Evolutionary conservation across 768 basidiomycete species (phyloP).

Genomic region (Russula compacta): DNA sequence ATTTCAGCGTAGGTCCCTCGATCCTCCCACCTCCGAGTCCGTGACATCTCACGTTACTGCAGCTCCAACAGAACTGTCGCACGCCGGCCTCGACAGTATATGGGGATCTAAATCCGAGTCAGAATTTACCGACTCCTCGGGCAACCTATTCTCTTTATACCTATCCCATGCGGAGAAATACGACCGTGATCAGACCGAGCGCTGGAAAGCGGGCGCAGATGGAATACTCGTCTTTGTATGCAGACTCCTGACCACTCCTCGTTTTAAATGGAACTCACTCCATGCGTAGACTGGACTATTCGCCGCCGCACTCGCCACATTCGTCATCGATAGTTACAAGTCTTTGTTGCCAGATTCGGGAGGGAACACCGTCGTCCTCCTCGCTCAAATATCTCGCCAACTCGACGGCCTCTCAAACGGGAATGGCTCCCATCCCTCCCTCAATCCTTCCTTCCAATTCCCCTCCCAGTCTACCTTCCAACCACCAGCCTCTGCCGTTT

Average conservation of each 20-base stretch:
- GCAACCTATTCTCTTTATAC: constrained; percentile 6
- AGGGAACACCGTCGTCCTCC: background rate
- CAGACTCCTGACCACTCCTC: background rate
- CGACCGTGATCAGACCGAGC: background rate
- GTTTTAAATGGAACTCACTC: background rate
- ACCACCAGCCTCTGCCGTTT: constrained; percentile 1
- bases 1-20: background rate
- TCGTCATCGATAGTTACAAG: constrained; percentile 18
- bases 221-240: constrained; percentile 13
- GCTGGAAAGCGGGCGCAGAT: constrained; percentile 10
- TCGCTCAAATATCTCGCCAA: constrained; percentile 15
- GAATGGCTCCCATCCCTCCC: background rate
- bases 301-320: constrained; percentile 4
- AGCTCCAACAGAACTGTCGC: background rate
- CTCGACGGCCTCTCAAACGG: background rate
- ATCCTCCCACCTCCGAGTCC: background rate
- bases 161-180: constrained; percentile 5
- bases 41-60: background rate
- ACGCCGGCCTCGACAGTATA: background rate
- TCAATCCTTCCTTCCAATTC: too few species aligned
- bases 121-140: constrained; percentile 5
- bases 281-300: constrained; percentile 12
- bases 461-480: background rate
- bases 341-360: constrained; percentile 6
- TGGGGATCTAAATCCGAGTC: background rate